A percentile compares a stretch with the other conserved stretches of the same genome.
Evolutionary conservation across 139 green algal species (phyloP).

Genomic region (Axilococcus clingmanii): DNA sequence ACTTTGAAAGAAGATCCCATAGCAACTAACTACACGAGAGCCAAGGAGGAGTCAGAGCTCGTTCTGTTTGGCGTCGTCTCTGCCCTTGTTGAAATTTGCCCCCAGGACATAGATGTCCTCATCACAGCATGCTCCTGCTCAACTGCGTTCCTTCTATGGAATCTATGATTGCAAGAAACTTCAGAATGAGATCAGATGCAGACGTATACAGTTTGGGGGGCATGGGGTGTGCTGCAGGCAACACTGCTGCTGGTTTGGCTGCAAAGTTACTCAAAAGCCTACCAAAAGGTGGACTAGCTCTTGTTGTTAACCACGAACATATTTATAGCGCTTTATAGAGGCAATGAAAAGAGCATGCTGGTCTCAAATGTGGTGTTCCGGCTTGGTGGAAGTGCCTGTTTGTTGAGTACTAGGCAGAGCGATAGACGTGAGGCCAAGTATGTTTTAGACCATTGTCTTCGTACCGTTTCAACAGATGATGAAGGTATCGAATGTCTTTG

Average conservation of each 20-base stretch:
- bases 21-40: too few species aligned
- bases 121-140: too few species aligned
- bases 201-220: background rate
- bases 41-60: too few species aligned
- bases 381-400: background rate
- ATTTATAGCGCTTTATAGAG: background rate
- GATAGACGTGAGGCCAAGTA: background rate
- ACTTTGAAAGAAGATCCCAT: too few species aligned
- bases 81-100: too few species aligned
- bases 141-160: too few species aligned
- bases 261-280: background rate
- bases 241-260: background rate
- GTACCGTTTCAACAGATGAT: conserved; percentile 1
- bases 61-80: too few species aligned
- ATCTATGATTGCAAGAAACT: too few species aligned
- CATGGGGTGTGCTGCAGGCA: background rate
- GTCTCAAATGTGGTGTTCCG: background rate
- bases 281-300: background rate
- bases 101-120: too few species aligned
- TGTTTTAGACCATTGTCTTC: background rate
- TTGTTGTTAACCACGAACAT: conserved; percentile 1
- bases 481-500: background rate
- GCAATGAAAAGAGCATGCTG: background rate
- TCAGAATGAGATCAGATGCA: too few species aligned
- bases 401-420: background rate